Conservation (phyloP, 495 filamentous ascomycete species). For the Stereocaulon alpinum region DNA sequence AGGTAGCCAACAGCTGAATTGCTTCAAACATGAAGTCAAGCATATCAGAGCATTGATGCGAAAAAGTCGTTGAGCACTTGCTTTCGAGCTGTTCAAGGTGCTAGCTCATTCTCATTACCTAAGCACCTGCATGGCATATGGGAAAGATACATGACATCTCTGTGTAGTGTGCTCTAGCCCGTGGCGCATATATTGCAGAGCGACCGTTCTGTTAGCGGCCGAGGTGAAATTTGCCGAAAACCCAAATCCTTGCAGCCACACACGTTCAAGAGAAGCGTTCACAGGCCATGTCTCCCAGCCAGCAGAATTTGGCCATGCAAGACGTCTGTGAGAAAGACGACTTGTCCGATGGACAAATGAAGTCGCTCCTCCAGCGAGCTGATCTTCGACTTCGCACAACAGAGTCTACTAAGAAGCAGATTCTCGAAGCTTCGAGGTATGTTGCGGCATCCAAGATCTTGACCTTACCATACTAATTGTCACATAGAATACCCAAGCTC, state of each 20-base stretch:
- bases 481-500: conserved; percentile 7
- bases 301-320: not conserved
- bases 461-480: not conserved
- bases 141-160: no score
- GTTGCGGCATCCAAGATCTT: not conserved
- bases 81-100: no score
- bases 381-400: conserved; percentile 43
- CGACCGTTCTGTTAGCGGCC: not conserved
- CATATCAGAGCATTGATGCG: not conserved
- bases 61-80: no score
- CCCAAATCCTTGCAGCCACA: not conserved
- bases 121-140: no score
- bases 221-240: not conserved
- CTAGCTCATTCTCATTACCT: no score
- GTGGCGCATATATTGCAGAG: no score
- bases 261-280: not conserved
- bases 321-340: conserved; percentile 37
- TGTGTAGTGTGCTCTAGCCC: no score
- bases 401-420: conserved; percentile 6
- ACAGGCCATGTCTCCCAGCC: not conserved
- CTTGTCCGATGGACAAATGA: conserved; percentile 49
- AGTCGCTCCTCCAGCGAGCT: conserved; percentile 53
- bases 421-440: not conserved
- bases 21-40: not conserved
- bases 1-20: not conserved